These are phyloP conservation scores for Talaromyces sp. DNA, from an alignment of 2,329 filamentous ascomycete species.

Conservation along the genomic window DNA sequence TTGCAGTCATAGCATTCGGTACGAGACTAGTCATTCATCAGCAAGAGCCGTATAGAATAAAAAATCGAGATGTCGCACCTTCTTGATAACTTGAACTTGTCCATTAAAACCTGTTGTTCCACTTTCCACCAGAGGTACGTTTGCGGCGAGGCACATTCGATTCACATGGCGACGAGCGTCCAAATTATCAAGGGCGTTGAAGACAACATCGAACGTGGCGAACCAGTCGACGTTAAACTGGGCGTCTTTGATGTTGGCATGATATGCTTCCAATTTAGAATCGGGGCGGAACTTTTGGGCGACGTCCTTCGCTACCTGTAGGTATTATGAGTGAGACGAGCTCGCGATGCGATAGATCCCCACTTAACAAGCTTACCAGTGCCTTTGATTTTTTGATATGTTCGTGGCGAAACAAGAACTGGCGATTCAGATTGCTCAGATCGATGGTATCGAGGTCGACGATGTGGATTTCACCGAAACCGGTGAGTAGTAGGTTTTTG, in stretches of 20 bases:
- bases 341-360: background rate
- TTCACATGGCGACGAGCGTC: conserved; percentile 94
- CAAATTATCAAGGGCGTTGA: conserved; percentile 95
- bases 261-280: conserved; percentile 81
- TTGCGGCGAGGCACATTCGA: conserved; percentile 89
- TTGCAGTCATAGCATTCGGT: conserved; percentile 97
- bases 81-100: conserved; percentile 94
- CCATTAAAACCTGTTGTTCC: conserved; percentile 97
- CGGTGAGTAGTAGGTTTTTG: conserved; percentile 89
- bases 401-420: conserved; percentile 94
- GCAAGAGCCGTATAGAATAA: background rate
- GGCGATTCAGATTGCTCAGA: conserved; percentile 92
- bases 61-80: conserved; percentile 43
- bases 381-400: conserved; percentile 98
- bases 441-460: conserved; percentile 99
- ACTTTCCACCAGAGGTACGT: conserved; percentile 90
- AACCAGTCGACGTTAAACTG: conserved; percentile 91
- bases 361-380: conserved; percentile 58
- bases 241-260: conserved; percentile 90
- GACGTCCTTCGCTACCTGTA: conserved; percentile 84
- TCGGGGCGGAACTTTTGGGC: conserved; percentile 87
- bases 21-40: conserved; percentile 52
- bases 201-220: conserved; percentile 75
- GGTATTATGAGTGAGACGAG: conserved; percentile 13
- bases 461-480: conserved; percentile 89